These are phyloP conservation scores for Naegleria lovaniensis DNA, from an alignment of 208 protist genomes.

Conservation along the genomic window DNA sequence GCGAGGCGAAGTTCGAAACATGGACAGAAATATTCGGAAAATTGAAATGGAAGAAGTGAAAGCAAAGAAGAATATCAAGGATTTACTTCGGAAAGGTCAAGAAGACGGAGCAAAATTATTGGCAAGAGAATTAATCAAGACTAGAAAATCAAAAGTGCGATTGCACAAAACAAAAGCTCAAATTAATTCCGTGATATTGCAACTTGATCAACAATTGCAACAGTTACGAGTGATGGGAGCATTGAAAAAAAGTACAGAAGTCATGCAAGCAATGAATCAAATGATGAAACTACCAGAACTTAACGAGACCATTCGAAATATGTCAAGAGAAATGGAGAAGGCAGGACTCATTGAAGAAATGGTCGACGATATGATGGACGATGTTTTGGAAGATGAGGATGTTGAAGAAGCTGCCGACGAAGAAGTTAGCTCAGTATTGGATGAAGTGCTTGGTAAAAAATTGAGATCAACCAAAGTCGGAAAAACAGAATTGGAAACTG, in stretches of 20 bases:
- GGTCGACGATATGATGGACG: slow-evolving; percentile 73
- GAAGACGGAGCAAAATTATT: slow-evolving; percentile 63
- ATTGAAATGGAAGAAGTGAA: slow-evolving; percentile 73
- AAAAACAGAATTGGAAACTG: not conserved
- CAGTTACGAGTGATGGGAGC: slow-evolving; percentile 66
- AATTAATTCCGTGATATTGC: slow-evolving; percentile 76
- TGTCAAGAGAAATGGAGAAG: slow-evolving; percentile 75
- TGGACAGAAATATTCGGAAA: slow-evolving; percentile 66
- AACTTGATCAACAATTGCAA: slow-evolving; percentile 67
- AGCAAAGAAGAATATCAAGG: slow-evolving; percentile 64
- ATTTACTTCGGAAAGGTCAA: slow-evolving; percentile 67
- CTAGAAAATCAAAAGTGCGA: slow-evolving; percentile 63
- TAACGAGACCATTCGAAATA: slow-evolving; percentile 60
- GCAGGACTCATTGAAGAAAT: slow-evolving; percentile 78
- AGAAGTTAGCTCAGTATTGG: slow-evolving; percentile 73
- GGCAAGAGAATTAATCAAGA: slow-evolving; percentile 66
- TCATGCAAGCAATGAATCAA: slow-evolving; percentile 76
- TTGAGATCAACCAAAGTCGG: slow-evolving; percentile 41
- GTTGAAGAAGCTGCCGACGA: slow-evolving; percentile 72
- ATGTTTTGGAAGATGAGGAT: slow-evolving; percentile 66
- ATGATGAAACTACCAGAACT: slow-evolving; percentile 67
- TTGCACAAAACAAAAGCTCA: slow-evolving; percentile 75
- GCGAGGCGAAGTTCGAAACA: slow-evolving; percentile 64
- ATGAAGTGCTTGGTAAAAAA: slow-evolving; percentile 63
- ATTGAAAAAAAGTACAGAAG: slow-evolving; percentile 59